phyloP scores from a whole-genome alignment of 169 alveolate species.

The Eimeria tenella region DNA sequence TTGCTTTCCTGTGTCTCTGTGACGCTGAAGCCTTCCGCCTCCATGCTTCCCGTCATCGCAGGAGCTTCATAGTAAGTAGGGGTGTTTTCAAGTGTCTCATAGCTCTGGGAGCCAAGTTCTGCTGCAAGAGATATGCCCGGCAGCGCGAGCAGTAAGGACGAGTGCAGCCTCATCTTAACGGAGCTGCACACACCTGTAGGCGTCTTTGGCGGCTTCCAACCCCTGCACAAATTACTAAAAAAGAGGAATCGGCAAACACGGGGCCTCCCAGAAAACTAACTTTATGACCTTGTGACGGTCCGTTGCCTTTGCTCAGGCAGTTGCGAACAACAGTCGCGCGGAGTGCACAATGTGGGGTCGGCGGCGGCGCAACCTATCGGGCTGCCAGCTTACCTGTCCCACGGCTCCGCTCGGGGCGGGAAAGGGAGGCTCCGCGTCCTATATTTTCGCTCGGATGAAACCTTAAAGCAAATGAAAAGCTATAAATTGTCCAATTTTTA shows the following conservation, averaged over 20 bases:
- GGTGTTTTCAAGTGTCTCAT: constrained; percentile 21
- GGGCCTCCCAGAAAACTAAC: constrained; percentile 31
- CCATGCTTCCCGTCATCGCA: constrained; percentile 24
- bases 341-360: constrained; percentile 59
- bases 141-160: constrained; percentile 51
- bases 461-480: too few species aligned
- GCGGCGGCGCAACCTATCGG: constrained; percentile 69
- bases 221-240: constrained; percentile 1
- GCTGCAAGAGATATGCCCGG: constrained; percentile 62
- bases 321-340: background rate
- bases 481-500: too few species aligned
- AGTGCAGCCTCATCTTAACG: constrained; percentile 54
- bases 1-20: constrained; percentile 19
- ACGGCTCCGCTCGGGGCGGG: constrained; percentile 23
- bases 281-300: constrained; percentile 31
- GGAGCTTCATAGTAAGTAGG: constrained; percentile 23
- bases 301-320: background rate
- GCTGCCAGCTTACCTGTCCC: constrained; percentile 18
- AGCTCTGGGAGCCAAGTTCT: constrained; percentile 5
- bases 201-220: background rate
- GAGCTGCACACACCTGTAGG: constrained; percentile 1
- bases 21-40: constrained; percentile 38
- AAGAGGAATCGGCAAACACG: background rate
- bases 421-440: too few species aligned
- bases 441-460: too few species aligned